These are phyloP conservation scores for Volvariella volvacea DNA, from an alignment of 1,284 basidiomycete species.

Conservation along the genomic window DNA sequence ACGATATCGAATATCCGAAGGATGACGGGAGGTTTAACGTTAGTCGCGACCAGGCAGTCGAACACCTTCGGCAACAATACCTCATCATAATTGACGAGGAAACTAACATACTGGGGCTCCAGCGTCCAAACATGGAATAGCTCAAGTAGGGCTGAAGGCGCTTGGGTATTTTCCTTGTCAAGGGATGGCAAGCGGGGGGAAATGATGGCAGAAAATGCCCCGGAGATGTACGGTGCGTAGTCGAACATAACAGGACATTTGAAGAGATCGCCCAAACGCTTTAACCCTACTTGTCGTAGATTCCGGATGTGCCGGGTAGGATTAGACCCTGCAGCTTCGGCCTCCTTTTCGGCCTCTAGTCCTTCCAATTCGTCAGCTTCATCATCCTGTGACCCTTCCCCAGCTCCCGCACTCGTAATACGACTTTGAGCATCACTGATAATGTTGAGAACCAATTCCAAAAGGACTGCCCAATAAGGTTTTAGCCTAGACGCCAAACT, in stretches of 20 bases:
- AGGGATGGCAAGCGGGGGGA: slow-evolving; percentile 76
- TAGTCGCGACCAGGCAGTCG: slow-evolving; percentile 73
- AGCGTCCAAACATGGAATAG: slow-evolving; percentile 80
- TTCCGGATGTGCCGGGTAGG: slow-evolving; percentile 45
- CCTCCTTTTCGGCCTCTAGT: slow-evolving; percentile 22
- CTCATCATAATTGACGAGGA: slow-evolving; percentile 68
- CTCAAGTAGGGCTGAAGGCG: slow-evolving; percentile 86
- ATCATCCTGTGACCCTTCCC: slow-evolving; percentile 17
- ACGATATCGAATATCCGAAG: slow-evolving; percentile 83
- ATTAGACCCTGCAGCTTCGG: slow-evolving; percentile 22
- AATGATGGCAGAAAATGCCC: slow-evolving; percentile 70
- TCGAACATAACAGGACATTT: slow-evolving; percentile 66
- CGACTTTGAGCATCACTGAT: slow-evolving; percentile 58
- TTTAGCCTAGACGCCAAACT: slow-evolving; percentile 71
- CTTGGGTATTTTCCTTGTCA: slow-evolving; percentile 85
- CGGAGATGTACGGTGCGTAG: slow-evolving; percentile 65
- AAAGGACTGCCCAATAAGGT: slow-evolving; percentile 65
- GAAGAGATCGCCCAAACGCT: slow-evolving; percentile 89
- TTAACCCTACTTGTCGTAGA: slow-evolving; percentile 80
- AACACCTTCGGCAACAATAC: slow-evolving; percentile 74
- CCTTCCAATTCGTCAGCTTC: slow-evolving; percentile 20
- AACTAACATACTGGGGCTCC: slow-evolving; percentile 48
- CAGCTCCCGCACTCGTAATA: slow-evolving; percentile 27
- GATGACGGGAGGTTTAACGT: slow-evolving; percentile 85
- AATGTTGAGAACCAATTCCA: slow-evolving; percentile 64